Conservation (phyloP, 2,329 filamentous ascomycete species). For the Phyllosticta paracitricarpa region DNA sequence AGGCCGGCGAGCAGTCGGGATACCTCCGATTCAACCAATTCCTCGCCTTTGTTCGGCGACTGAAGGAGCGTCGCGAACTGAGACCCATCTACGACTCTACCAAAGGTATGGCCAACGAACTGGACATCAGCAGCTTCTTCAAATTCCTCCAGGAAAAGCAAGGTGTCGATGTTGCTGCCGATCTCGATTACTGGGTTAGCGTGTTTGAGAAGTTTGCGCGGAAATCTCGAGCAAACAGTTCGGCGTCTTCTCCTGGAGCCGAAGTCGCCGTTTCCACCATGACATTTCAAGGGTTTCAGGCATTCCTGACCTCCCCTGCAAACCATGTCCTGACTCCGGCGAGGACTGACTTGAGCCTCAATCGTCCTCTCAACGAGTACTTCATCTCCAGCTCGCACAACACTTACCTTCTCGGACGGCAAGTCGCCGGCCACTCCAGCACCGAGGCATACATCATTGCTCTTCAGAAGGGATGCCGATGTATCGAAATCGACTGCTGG, state of each 20-base stretch:
- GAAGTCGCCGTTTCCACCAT: slow-evolving; percentile 47
- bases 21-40: slow-evolving; percentile 73
- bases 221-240: slow-evolving; percentile 6
- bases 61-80: slow-evolving; percentile 79
- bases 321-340: slow-evolving; percentile 58
- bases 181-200: slow-evolving; percentile 56
- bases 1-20: slow-evolving; percentile 57
- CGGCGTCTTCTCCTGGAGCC: neutral
- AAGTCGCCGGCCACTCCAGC: slow-evolving; percentile 82
- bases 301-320: slow-evolving; percentile 34
- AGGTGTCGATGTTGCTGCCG: slow-evolving; percentile 61
- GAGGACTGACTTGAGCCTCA: slow-evolving; percentile 54
- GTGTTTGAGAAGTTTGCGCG: slow-evolving; percentile 60
- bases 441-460: slow-evolving; percentile 91
- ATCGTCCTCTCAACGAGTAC: slow-evolving; percentile 88
- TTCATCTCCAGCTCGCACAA: slow-evolving; percentile 99
- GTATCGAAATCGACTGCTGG: slow-evolving; percentile 97
- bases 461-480: slow-evolving; percentile 80
- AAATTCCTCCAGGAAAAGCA: slow-evolving; percentile 65
- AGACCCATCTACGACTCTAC: slow-evolving; percentile 59
- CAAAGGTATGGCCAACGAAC: slow-evolving; percentile 46
- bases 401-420: slow-evolving; percentile 86
- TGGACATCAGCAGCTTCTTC: slow-evolving; percentile 66
- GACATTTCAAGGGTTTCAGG: slow-evolving; percentile 67
- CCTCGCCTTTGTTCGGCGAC: slow-evolving; percentile 66